A percentile compares a stretch with the other conserved stretches of the same genome.
These are phyloP conservation scores for Stephanodiscus triporus DNA, from an alignment of 108 stramenopile genomes.

Conservation along the genomic window DNA sequence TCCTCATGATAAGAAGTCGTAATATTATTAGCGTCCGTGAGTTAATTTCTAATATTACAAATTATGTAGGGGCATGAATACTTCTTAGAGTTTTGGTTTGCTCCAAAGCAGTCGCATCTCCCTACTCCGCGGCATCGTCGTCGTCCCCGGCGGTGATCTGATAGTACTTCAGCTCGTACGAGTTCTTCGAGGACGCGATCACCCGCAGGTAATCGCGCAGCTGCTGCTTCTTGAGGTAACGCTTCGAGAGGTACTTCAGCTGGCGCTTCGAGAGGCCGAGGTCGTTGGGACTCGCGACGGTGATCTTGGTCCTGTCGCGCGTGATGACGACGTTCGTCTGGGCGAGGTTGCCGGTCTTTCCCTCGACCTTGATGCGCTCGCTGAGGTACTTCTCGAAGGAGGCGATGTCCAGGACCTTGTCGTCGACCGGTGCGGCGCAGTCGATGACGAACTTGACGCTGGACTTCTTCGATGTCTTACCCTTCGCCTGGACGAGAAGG, in stretches of 20 bases:
- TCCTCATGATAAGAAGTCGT: too few relatives aligned
- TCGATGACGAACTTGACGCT: conserved; percentile 96
- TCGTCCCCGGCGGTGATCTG: conserved; percentile 74
- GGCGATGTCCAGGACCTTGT: conserved; percentile 97
- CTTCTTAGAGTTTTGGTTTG: too few relatives aligned
- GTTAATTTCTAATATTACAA: conserved; percentile 9
- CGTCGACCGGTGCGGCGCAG: conserved; percentile 96
- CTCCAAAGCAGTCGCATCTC: too few relatives aligned
- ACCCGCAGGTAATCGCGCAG: conserved; percentile 98
- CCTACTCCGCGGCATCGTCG: conserved; percentile 72
- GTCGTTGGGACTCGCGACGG: conserved; percentile 88
- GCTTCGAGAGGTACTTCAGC: conserved; percentile 98
- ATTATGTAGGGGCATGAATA: background rate
- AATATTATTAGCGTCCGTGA: background rate
- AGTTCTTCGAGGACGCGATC: conserved; percentile 94
- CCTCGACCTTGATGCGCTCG: conserved; percentile 94
- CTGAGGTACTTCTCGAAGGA: conserved; percentile 98
- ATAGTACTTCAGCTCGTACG: conserved; percentile 90
- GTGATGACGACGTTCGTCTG: conserved; percentile 82
- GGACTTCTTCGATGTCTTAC: conserved; percentile 81
- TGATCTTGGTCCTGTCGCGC: conserved; percentile 91
- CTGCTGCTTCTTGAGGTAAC: conserved; percentile 99
- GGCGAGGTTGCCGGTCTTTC: conserved; percentile 79
- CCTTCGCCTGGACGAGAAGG: conserved; percentile 66
- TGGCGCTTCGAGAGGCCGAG: conserved; percentile 96